These are phyloP conservation scores for Inosperma sp. DNA, from an alignment of 768 basidiomycete genomes.

Conservation along the genomic window DNA sequence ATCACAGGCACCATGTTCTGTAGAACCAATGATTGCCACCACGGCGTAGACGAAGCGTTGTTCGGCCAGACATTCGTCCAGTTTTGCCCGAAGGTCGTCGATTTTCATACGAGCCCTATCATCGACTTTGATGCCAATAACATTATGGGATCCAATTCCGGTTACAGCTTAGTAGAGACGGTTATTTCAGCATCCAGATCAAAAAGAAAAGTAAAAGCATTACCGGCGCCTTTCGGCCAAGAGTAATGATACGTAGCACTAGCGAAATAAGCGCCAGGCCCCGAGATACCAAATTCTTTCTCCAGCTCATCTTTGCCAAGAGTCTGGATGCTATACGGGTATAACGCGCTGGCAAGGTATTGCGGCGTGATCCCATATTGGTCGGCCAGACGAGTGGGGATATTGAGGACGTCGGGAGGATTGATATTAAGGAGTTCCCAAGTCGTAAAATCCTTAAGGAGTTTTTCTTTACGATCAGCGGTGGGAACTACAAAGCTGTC, in stretches of 20 bases:
- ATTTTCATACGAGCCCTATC: slow-evolving; percentile 31
- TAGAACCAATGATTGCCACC: slow-evolving; percentile 41
- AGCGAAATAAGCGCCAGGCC: slow-evolving; percentile 19
- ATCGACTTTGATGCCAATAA: slow-evolving; percentile 33
- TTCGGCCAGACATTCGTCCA: slow-evolving; percentile 27
- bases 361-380: slow-evolving; percentile 33
- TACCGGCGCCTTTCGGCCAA: slow-evolving; percentile 44
- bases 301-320: slow-evolving; percentile 5
- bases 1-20: slow-evolving; percentile 41
- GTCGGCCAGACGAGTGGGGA: slow-evolving; percentile 30
- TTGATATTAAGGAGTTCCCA: slow-evolving; percentile 43
- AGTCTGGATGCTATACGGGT: slow-evolving; percentile 1
- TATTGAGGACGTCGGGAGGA: slow-evolving; percentile 30
- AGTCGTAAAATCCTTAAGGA: slow-evolving; percentile 25
- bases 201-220: slow-evolving; percentile 2
- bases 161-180: slow-evolving; percentile 33
- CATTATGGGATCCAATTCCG: slow-evolving; percentile 39
- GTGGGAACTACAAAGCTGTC: slow-evolving; percentile 20
- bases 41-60: slow-evolving; percentile 33
- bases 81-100: slow-evolving; percentile 18
- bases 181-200: background rate
- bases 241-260: slow-evolving; percentile 38
- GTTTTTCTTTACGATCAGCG: slow-evolving; percentile 13
- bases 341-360: slow-evolving; percentile 21
- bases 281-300: background rate